Base-by-base conservation (phyloP, 1,284 basidiomycete genomes). In the Cutaneotrichosporon sp. region DNA sequence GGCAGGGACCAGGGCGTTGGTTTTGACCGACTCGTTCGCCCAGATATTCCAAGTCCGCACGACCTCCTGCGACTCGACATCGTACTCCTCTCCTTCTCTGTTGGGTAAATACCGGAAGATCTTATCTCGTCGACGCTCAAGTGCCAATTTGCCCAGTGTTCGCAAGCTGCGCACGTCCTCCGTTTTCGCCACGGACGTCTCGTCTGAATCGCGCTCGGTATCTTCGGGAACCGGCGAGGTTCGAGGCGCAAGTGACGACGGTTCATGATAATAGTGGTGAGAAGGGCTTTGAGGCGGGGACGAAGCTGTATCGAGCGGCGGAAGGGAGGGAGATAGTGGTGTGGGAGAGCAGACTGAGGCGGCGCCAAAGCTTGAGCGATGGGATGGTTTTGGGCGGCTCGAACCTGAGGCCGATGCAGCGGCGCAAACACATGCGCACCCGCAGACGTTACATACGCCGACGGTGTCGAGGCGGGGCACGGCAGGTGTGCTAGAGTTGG, bases 1-100 rank as follows among this genome's bases (percentile, higher is more conserved):
- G 3, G 64, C 59, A 2, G 61, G 56, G 3, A 72, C 65, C 37
- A 72, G 47, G 12, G 61, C 47, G 4, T 45, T 39, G 2, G 65
- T 57, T 16, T 52, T 55, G 17, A 71, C 61, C 14, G 50, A 60
- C 51, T 70, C 65, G 19, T 44, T 48, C 33, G 60, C 60, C 68
- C 68, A 71, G 14, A 31, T 6, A 11, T n/a, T 5, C 46, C 46
- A 49, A 10, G 46, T 49, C 2, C 46, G 35, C 9, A 12, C 1
- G 9, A 31, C 19, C 5, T 47, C 46, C 19, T 47, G 33, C 9
- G 22, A 14, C 34, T 47, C 46, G 14, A 47, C 9, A 14, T 47
- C 46, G 12, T 32, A 44, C 11, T 27, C 44, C 8, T 31, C 31
- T 4, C 20, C 31, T 26, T 37, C 34, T 11, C 24, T 26, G 22